Evolutionary conservation across 768 basidiomycete genomes (phyloP), one percentile per base, ranked within the genome.

Genomic region (Xerocomellus chrysenteron): DNA sequence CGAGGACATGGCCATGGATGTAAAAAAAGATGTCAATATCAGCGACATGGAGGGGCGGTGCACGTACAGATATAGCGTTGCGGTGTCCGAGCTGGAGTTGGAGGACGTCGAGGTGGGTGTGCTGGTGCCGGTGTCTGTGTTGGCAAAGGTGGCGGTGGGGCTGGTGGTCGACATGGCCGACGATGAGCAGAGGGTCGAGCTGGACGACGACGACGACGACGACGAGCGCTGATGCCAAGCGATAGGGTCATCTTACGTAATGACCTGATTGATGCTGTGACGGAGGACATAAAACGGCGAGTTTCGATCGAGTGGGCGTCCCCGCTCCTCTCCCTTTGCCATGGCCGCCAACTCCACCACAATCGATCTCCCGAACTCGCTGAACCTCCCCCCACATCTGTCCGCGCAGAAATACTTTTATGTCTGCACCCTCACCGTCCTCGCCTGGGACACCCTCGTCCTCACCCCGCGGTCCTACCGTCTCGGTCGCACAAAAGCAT

Each of bases 341-440:
- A 72, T 72, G 69, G 49, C 60, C 7, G 30, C 24, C 51, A 65
- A 49, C 50, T 30, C 52, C 21, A 58, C 52, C 36, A 2, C 10
- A 16, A 5, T 44, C 2, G 13, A 14, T 0, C 69, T 92, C 9
- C 91, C 91, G 17, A 71, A 78, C 52, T 88, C 84, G 24, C 84
- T 93, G 66, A 76, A 87, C 61, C 82, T 92, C 6, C 81, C 91
- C 0, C 81, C 91, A 2, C 91, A 90, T 69, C 79, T 93, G 36
- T 83, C 82, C 32, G 91, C 91, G 0, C 91, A 92, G 79, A 92
- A 93, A 73, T 94, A 94, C 65, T 92, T 93, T 69, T 83, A 90
- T 46, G 92, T 93, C 60, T 94, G 91, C 76, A 90, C 91, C 0
- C 83, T 94, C 59, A 94, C 91, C 52, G 89, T 94, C 54, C 88